Conservation (phyloP, 805 yeast genomes). For the Starmerella vaccinii region DNA sequence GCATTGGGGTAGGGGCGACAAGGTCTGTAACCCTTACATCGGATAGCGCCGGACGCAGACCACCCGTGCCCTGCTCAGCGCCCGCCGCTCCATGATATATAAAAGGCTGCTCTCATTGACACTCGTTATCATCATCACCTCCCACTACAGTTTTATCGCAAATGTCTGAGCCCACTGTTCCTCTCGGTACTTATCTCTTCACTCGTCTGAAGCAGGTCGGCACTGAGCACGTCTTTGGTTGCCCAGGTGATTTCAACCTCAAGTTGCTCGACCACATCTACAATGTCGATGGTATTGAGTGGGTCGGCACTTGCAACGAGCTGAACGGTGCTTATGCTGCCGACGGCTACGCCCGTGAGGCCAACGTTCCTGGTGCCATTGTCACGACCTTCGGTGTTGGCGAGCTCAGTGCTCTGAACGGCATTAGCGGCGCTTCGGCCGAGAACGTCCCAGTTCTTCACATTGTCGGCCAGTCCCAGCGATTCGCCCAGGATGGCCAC, state of each 20-base stretch:
- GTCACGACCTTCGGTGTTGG: conserved; percentile 83
- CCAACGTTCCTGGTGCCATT: conserved; percentile 54
- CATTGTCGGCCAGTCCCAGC: conserved; percentile 67
- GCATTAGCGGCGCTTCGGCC: conserved; percentile 71
- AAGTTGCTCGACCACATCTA: conserved; percentile 34
- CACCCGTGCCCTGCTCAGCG: not conserved
- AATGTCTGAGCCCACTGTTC: conserved; percentile 15
- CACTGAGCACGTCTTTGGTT: conserved; percentile 33
- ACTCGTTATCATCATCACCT: not conserved
- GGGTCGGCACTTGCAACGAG: conserved; percentile 84
- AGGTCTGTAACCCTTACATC: not conserved
- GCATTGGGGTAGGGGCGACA: not conserved
- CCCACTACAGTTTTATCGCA: not conserved
- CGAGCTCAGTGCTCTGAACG: conserved; percentile 74
- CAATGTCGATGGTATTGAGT: conserved; percentile 40
- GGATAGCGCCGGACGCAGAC: not conserved
- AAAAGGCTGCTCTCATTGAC: not conserved
- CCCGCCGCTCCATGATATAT: not conserved
- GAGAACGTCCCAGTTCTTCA: conserved; percentile 73
- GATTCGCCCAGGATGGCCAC: conserved; percentile 32
- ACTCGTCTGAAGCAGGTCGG: conserved; percentile 32
- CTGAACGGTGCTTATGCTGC: conserved; percentile 82
- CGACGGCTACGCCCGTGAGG: conserved; percentile 72
- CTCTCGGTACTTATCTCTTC: conserved; percentile 30
- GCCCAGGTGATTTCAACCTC: conserved; percentile 40